A percentile compares a stretch with the other conserved stretches of the same genome.
Conservation (phyloP, 1,284 basidiomycete genomes). For the Coriolopsis trogii region DNA sequence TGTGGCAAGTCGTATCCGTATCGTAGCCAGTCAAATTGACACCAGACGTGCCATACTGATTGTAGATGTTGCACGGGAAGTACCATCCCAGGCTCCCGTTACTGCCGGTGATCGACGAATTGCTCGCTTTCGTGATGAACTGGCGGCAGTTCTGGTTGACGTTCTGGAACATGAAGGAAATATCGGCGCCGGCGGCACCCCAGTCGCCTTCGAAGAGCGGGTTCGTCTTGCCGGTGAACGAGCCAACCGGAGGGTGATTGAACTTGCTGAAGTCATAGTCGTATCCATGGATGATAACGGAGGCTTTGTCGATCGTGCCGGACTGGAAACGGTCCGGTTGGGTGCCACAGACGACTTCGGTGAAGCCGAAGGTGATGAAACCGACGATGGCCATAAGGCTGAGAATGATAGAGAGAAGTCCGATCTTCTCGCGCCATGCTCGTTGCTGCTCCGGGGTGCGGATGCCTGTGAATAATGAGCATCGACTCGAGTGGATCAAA, state of each 20-base stretch:
- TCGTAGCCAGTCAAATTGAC: slow-evolving; percentile 76
- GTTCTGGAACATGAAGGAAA: slow-evolving; percentile 94
- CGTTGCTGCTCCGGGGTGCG: slow-evolving; percentile 92
- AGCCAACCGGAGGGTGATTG: slow-evolving; percentile 73
- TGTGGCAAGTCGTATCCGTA: slow-evolving; percentile 72
- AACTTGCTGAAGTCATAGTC: slow-evolving; percentile 91
- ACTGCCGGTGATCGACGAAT: slow-evolving; percentile 66
- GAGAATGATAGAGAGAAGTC: slow-evolving; percentile 83
- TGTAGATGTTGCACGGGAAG: slow-evolving; percentile 92
- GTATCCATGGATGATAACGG: slow-evolving; percentile 92
- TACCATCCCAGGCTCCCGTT: slow-evolving; percentile 79
- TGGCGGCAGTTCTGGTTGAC: slow-evolving; percentile 83
- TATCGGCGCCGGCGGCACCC: slow-evolving; percentile 84
- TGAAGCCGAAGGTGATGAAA: slow-evolving; percentile 99
- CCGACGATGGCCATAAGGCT: slow-evolving; percentile 91
- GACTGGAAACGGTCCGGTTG: slow-evolving; percentile 82
- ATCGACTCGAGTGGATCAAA: too few relatives aligned
- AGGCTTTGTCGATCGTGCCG: slow-evolving; percentile 77
- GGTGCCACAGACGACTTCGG: slow-evolving; percentile 88
- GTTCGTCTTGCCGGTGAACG: slow-evolving; percentile 80
- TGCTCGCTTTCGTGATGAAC: slow-evolving; percentile 73
- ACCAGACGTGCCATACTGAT: slow-evolving; percentile 67
- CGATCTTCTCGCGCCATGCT: slow-evolving; percentile 99
- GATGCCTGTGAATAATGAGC: slow-evolving; percentile 67
- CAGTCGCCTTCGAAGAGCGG: slow-evolving; percentile 82